Evolutionary conservation across 306 rosid genomes (phyloP).

Genomic region (Quercus aquifolioides): DNA sequence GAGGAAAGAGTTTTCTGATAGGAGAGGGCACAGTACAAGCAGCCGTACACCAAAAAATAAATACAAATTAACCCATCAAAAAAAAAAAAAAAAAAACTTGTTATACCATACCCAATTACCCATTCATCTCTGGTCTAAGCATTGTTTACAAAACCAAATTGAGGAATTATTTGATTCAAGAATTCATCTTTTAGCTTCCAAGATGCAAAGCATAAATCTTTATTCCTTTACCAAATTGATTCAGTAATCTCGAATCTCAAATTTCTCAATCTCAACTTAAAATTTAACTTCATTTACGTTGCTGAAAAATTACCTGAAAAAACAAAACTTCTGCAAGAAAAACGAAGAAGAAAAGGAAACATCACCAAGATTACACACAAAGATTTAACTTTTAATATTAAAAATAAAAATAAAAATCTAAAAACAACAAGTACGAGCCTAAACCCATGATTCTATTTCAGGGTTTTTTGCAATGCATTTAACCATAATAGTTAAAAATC

Average conservation of each 20-base stretch:
- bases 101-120: background rate
- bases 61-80: background rate
- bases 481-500: background rate
- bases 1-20: slow-evolving; percentile 66
- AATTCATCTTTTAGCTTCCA: background rate
- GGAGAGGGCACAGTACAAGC: slow-evolving; percentile 75
- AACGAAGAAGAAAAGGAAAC: background rate
- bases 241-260: background rate
- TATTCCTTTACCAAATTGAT: background rate
- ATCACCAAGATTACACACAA: background rate
- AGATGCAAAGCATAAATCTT: background rate
- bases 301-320: background rate
- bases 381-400: background rate
- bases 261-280: background rate
- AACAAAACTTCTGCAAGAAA: background rate
- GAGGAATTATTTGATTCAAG: background rate
- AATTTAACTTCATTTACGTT: background rate
- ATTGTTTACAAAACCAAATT: background rate
- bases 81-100: background rate
- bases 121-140: background rate
- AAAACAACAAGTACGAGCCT: background rate
- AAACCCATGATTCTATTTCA: background rate
- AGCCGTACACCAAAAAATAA: slow-evolving; percentile 51
- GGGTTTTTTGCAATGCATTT: slow-evolving; percentile 13
- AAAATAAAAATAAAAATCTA: background rate